Conservation (phyloP, 2,329 filamentous ascomycete genomes). For the Penicillium sp. region DNA sequence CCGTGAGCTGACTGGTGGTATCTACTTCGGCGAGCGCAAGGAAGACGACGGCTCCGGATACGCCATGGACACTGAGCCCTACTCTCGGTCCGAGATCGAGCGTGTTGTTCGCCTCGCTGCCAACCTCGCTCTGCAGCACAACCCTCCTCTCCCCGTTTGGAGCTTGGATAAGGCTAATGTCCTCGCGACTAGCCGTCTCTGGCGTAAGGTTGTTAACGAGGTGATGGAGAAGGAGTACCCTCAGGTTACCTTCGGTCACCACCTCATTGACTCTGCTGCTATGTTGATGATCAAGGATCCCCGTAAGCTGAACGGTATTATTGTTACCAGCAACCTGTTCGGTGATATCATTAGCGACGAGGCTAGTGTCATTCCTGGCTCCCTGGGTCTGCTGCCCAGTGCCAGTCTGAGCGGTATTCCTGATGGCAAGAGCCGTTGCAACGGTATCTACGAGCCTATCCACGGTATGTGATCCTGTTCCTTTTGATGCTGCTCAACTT, state of each 20-base stretch:
- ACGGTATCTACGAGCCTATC: conserved; percentile 97
- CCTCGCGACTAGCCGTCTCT: conserved; percentile 83
- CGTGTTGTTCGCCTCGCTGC: conserved; percentile 81
- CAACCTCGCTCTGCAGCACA: conserved; percentile 73
- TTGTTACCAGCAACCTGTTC: conserved; percentile 92
- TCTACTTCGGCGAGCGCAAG: conserved; percentile 90
- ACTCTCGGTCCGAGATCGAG: conserved; percentile 82
- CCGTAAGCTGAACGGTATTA: conserved; percentile 79
- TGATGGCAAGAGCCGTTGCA: conserved; percentile 79
- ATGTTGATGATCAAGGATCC: conserved; percentile 99
- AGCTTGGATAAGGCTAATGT: conserved; percentile 97
- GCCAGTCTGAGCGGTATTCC: conserved; percentile 85
- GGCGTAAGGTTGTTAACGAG: conserved; percentile 84
- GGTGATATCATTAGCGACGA: conserved; percentile 97
- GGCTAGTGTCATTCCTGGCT: conserved; percentile 90
- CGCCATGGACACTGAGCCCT: conserved; percentile 84
- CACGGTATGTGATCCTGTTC: conserved; percentile 63
- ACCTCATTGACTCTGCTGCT: conserved; percentile 93
- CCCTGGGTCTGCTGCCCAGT: conserved; percentile 82
- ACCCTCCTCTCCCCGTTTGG: conserved; percentile 77
- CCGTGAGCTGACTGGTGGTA: conserved; percentile 86
- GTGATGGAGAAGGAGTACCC: conserved; percentile 88
- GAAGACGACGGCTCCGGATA: conserved; percentile 73
- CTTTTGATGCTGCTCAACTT: not conserved
- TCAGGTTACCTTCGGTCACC: conserved; percentile 77